Base-by-base conservation (phyloP, 2,329 filamentous ascomycete species). In the Aureobasidium zeae region DNA sequence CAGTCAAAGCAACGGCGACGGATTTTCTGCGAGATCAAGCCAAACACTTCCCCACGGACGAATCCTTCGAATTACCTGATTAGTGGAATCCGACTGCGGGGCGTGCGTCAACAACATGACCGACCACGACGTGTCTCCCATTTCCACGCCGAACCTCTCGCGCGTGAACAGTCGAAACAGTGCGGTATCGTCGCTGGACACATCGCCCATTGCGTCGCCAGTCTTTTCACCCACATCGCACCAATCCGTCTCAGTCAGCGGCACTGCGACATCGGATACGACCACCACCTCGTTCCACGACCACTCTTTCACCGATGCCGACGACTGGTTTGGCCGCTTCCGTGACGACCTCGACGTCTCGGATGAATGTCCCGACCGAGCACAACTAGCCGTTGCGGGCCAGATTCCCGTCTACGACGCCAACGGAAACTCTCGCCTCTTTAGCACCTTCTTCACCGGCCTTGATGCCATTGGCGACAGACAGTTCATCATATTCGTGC, bases 371-470 rank as follows among this genome's bases (percentile, higher is more conserved):
- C 61, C 60, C 2, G 56, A 61, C 37, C 53, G 55, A 30, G 55
- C 51, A 8, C 57, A 55, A 15, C 52, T 63, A 8, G 55, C 54
- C 22, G 53, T 53, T 8, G 57, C 57, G 6, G 53, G 57, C 26
- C 54, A 61, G 19, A 53, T 63, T n/a, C 58, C 56, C 24, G 51
- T 86, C 11, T 69, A 82, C 31, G 80, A 83, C 59, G 66, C 67
- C 26, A 60, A 79, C 46, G 77, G 79, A 45, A 76, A 74, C 44
- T 62, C 71, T 11, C 71, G 71, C 31, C 65, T 72, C 0, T 86
- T 86, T 61, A 73, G 73, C 60, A 77, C 72, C 52, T 63, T 84
- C 20, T 81, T 79, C 57, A 70, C 67, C 24, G 74, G 75, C 3
- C 66, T 60, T 34, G 53, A 51, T 13, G 54, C 56, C 2, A 55